Evolutionary conservation across 257 asterid genomes (phyloP), one percentile per base, ranked within the genome.

Genomic region (Lycium ferocissimum): DNA sequence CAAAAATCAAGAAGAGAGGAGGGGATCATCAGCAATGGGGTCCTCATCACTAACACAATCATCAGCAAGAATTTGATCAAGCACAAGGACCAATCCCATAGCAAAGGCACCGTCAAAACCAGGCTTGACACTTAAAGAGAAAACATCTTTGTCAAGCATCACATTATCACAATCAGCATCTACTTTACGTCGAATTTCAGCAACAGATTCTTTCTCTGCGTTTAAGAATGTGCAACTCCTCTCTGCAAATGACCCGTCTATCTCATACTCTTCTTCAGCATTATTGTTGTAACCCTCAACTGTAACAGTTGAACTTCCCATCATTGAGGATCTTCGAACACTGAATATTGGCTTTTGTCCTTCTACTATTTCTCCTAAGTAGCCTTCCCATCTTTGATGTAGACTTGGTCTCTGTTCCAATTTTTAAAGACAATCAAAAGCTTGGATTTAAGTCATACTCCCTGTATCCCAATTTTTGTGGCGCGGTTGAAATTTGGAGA

Each of bases 361-460:
- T 2, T 92, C 95, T 10, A 80, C 40, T 15, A 92, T 80, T 85
- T 93, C 97, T 62, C 95, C 97, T 72, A 62, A 7, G 89, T 87
- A 93, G n/a, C 97, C 97, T 86, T 93, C 95, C 97, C 97, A 93
- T 62, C 97, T 79, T 58, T 91, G 92, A 87, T 93, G 97, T 83
- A 93, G 88, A 76, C 95, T 93, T 59, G 95, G 95, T 89, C 94
- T 85, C 97, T 93, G 84, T 54, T 53, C 69, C 84, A 81, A 66
- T 40, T 40, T 40, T 40, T 40, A 40, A 40, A 40, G 6, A 40
- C 45, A 40, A 40, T 40, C 45, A 40, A 40, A 40, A 5, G 45
- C 6, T 40, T 40, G 45, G 45, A 40, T 40, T 40, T 40, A 40
- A 40, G 45, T 40, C 6, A 40, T 40, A 40, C 45, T 26, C 33